A percentile compares a stretch with the other conserved stretches of the same genome.
Conservation (phyloP, 495 filamentous ascomycete species). For the Talaromyces trachyspermus region DNA sequence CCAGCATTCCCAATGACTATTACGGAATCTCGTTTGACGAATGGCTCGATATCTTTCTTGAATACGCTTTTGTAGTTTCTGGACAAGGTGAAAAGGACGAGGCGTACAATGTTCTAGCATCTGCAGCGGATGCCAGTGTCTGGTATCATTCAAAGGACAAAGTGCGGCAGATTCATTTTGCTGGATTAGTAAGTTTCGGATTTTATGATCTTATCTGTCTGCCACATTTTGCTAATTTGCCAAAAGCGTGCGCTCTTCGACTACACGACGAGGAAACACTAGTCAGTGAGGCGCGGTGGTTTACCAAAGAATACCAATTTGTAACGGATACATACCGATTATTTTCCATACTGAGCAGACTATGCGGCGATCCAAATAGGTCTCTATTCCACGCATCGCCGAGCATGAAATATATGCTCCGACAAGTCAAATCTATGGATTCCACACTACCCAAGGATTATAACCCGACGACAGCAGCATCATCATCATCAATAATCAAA, state of each 20-base stretch:
- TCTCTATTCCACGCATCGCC: conserved; percentile 49
- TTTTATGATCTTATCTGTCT: too few species aligned
- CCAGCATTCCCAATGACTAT: conserved; percentile 53
- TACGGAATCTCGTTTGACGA: conserved; percentile 68
- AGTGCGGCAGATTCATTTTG: conserved; percentile 70
- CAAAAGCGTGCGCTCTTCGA: conserved; percentile 70
- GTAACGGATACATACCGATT: conserved; percentile 78
- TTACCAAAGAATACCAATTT: conserved; percentile 79
- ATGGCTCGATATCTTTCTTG: conserved; percentile 88
- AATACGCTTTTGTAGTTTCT: conserved; percentile 71
- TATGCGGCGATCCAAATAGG: conserved; percentile 44
- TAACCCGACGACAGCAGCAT: conserved; percentile 13
- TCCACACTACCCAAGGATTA: conserved; percentile 36
- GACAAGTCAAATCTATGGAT: conserved; percentile 89
- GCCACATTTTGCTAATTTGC: too few species aligned
- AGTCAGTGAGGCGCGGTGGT: conserved; percentile 59
- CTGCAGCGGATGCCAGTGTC: conserved; percentile 66
- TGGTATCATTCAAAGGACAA: conserved; percentile 62
- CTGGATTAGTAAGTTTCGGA: conserved; percentile 62
- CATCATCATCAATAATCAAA: not conserved
- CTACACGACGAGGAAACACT: conserved; percentile 73
- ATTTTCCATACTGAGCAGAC: conserved; percentile 60
- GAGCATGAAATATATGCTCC: conserved; percentile 79
- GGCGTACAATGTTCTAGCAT: conserved; percentile 69
- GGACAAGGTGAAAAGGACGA: conserved; percentile 48